A percentile compares a stretch with the other conserved stretches of the same genome.
These are phyloP conservation scores for Apiotrichum mycotoxinovorans DNA, from an alignment of 1,284 basidiomycete genomes.

Conservation along the genomic window DNA sequence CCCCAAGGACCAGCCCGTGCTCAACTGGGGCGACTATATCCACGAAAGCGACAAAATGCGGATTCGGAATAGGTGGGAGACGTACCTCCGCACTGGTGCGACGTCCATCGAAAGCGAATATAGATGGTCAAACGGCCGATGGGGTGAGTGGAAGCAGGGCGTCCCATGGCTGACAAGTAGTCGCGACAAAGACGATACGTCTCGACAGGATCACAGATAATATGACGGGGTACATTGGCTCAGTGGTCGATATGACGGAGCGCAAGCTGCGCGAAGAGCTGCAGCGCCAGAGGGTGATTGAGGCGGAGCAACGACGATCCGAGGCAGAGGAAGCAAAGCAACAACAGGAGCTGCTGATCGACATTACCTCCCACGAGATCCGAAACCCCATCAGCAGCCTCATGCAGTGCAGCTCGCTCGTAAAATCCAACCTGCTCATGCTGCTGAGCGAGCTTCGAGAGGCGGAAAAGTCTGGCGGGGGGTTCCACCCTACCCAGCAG, in stretches of 20 bases:
- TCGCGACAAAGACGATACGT: constrained; percentile 18
- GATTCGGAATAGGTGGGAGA: constrained; percentile 21
- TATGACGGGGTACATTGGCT: constrained; percentile 21
- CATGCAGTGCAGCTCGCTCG: constrained; percentile 37
- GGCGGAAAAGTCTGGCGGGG: too few relatives aligned
- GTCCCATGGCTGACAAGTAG: too few relatives aligned
- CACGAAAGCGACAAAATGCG: constrained; percentile 9
- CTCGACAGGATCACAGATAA: neutral
- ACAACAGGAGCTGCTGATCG: constrained; percentile 45
- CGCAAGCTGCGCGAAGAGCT: constrained; percentile 40
- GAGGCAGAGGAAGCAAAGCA: constrained; percentile 44
- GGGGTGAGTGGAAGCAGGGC: neutral
- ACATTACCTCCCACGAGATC: constrained; percentile 46
- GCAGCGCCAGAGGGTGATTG: constrained; percentile 33
- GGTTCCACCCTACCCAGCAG: constrained; percentile 12
- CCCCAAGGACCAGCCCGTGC: constrained; percentile 1
- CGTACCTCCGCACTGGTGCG: constrained; percentile 2
- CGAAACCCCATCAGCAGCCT: constrained; percentile 21
- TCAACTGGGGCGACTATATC: constrained; percentile 25
- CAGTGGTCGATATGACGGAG: constrained; percentile 36
- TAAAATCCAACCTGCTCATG: constrained; percentile 39
- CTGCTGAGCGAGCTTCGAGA: constrained; percentile 30
- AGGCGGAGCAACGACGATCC: constrained; percentile 35
- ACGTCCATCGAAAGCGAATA: too few relatives aligned
- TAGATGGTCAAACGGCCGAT: constrained; percentile 13